Conservation (phyloP, 164 flowering plant genomes). For the Macadamia integrifolia region DNA sequence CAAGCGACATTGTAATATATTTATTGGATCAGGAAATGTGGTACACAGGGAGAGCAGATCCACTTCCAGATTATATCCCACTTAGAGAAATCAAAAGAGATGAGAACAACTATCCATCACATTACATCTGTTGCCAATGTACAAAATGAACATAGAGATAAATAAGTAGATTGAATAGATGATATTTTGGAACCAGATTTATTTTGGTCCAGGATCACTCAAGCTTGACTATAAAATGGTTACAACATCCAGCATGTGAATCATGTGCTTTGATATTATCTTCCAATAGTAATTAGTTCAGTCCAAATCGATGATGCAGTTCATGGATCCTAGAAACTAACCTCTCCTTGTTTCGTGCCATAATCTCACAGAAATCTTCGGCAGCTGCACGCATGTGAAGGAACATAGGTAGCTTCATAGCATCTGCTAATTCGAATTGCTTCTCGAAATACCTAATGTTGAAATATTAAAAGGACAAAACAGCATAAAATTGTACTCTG, state of each 20-base stretch:
- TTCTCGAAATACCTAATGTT: slow-evolving; percentile 77
- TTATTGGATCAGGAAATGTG: background rate
- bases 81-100: background rate
- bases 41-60: background rate
- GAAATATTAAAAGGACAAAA: background rate
- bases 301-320: background rate
- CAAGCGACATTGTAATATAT: background rate
- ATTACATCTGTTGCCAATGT: background rate
- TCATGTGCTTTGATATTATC: background rate
- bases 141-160: no score
- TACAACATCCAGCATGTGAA: background rate
- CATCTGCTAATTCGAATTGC: slow-evolving; percentile 89
- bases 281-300: background rate
- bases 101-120: background rate
- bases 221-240: no score
- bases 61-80: background rate
- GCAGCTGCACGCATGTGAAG: slow-evolving; percentile 99
- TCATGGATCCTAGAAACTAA: slow-evolving; percentile 20
- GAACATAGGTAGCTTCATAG: slow-evolving; percentile 90
- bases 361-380: slow-evolving; percentile 81
- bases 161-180: no score
- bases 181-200: no score
- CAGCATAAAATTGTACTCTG: background rate
- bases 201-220: no score
- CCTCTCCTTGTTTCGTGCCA: slow-evolving; percentile 60